Evolutionary conservation across 2,329 filamentous ascomycete species (phyloP).

Genomic region (Thermomyces lanuginosus): DNA sequence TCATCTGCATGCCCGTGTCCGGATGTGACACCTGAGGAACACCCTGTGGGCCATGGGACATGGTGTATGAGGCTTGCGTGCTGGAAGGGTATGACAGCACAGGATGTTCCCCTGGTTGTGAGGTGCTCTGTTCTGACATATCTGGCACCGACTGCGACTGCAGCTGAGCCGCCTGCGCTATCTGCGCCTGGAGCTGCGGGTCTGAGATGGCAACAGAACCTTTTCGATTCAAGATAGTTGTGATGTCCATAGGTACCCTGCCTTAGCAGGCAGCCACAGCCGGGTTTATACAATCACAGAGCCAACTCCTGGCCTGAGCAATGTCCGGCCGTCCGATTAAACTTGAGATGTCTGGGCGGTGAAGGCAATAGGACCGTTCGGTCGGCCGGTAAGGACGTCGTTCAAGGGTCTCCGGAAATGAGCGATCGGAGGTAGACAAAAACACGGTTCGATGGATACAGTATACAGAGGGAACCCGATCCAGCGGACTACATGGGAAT

Average conservation of each 20-base stretch:
- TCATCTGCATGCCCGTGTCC: constrained; percentile 36
- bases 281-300: constrained; percentile 3
- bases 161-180: constrained; percentile 24
- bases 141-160: constrained; percentile 32
- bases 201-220: constrained; percentile 28
- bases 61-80: constrained; percentile 35
- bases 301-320: no score
- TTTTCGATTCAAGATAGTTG: constrained; percentile 36
- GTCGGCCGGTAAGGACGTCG: no score
- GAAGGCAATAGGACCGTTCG: neutral
- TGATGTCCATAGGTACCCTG: constrained; percentile 37
- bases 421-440: no score
- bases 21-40: constrained; percentile 30
- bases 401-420: no score
- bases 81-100: constrained; percentile 42
- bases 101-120: constrained; percentile 39
- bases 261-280: constrained; percentile 18
- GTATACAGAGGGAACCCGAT: no score
- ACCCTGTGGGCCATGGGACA: constrained; percentile 35
- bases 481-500: no score
- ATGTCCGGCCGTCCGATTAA: no score
- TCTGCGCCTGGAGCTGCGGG: constrained; percentile 29
- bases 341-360: neutral
- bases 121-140: constrained; percentile 42
- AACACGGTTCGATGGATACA: no score